A percentile compares a stretch with the other conserved stretches of the same genome.
Conservation (phyloP, 192 early-diverging fungal species). For the Geranomyces variabilis region DNA sequence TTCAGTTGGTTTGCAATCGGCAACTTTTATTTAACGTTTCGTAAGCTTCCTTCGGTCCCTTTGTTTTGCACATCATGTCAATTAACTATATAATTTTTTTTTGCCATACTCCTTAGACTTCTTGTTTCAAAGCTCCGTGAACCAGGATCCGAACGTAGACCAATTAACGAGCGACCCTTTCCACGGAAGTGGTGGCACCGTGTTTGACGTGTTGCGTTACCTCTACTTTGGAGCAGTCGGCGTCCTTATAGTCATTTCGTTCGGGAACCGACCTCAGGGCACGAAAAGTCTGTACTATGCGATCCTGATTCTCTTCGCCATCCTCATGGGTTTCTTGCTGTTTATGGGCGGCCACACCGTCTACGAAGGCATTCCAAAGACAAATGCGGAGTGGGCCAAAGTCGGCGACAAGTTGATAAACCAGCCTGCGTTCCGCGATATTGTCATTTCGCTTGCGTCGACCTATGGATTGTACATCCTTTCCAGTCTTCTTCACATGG, state of each 20-base stretch:
- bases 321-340: constrained; percentile 51
- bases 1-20: constrained; percentile 61
- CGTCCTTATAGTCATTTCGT: constrained; percentile 50
- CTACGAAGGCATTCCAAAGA: constrained; percentile 25
- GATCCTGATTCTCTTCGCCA: constrained; percentile 39
- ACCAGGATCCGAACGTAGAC: background rate
- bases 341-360: constrained; percentile 46
- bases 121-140: constrained; percentile 22
- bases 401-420: constrained; percentile 30
- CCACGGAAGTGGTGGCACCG: constrained; percentile 17
- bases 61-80: background rate
- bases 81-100: background rate
- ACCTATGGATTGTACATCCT: constrained; percentile 61
- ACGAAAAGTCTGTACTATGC: constrained; percentile 49
- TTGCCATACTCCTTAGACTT: constrained; percentile 28
- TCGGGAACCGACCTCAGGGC: constrained; percentile 63
- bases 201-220: constrained; percentile 22
- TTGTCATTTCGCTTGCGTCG: constrained; percentile 45
- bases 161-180: constrained; percentile 33
- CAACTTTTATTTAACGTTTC: constrained; percentile 37
- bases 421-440: constrained; percentile 41
- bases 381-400: constrained; percentile 17
- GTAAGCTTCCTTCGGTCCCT: background rate
- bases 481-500: constrained; percentile 48
- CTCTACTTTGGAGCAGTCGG: constrained; percentile 35